These are phyloP conservation scores for Cladosporium sp. DNA, from an alignment of 2,329 filamentous ascomycete species.

Conservation along the genomic window DNA sequence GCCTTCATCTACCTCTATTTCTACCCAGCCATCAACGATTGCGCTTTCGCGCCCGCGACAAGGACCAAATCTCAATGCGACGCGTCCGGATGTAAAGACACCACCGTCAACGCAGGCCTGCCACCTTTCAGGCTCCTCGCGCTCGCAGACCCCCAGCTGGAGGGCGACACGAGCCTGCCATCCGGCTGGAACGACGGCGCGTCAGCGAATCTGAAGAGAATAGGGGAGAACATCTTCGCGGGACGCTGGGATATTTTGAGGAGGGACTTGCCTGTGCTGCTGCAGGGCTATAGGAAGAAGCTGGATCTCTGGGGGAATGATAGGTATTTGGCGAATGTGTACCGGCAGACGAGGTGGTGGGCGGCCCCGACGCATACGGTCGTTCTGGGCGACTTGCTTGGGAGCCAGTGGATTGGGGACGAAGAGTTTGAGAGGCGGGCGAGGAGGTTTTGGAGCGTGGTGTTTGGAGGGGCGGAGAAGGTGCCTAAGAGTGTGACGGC, in stretches of 20 bases:
- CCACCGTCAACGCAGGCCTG: constrained; percentile 13
- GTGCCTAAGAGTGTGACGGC: constrained; percentile 27
- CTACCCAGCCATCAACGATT: constrained; percentile 74
- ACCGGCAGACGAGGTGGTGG: constrained; percentile 78
- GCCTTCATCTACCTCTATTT: constrained; percentile 77
- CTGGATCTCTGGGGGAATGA: constrained; percentile 92
- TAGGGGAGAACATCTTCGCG: constrained; percentile 13
- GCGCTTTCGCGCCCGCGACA: constrained; percentile 60
- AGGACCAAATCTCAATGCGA: background rate
- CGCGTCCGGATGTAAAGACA: background rate
- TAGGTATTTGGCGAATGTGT: constrained; percentile 89
- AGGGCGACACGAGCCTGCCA: constrained; percentile 81
- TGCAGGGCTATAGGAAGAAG: constrained; percentile 66
- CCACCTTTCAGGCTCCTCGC: constrained; percentile 83
- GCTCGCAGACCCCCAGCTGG: constrained; percentile 86
- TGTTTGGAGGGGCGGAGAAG: constrained; percentile 55
- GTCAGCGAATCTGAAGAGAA: constrained; percentile 33
- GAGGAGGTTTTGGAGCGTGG: constrained; percentile 70
- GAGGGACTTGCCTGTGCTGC: constrained; percentile 29
- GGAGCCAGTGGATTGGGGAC: constrained; percentile 90
- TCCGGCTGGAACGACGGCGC: constrained; percentile 21
- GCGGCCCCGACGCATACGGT: constrained; percentile 76
- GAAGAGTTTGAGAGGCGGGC: constrained; percentile 73
- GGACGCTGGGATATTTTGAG: constrained; percentile 7
- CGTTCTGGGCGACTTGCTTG: constrained; percentile 84